These are phyloP conservation scores for Phaeosphaeriaceae sp. DNA, from an alignment of 2,329 filamentous ascomycete species.

Conservation along the genomic window DNA sequence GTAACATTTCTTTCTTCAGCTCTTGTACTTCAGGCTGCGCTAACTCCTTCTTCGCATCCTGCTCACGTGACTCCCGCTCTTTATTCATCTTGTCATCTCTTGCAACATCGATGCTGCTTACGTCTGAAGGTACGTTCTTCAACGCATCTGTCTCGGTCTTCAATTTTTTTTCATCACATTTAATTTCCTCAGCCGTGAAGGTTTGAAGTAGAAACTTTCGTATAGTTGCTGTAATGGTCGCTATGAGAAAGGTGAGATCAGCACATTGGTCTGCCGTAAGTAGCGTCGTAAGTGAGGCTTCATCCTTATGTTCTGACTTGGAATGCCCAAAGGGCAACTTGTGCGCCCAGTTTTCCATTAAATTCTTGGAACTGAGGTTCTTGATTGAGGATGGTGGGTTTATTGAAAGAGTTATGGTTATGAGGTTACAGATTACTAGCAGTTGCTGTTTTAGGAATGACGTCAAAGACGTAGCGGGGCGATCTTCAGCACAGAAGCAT, in stretches of 20 bases:
- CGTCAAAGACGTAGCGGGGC: constrained; percentile 25
- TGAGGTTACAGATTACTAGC: constrained; percentile 1
- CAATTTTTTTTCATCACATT: constrained; percentile 13
- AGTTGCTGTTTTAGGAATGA: constrained; percentile 21
- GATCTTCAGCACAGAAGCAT: neutral
- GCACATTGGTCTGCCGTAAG: constrained; percentile 54
- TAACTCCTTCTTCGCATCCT: constrained; percentile 56
- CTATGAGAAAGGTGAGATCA: constrained; percentile 56
- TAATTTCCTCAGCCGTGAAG: constrained; percentile 45
- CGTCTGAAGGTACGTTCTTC: constrained; percentile 29
- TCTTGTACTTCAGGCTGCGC: constrained; percentile 62
- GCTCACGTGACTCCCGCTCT: constrained; percentile 36
- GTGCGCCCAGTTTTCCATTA: constrained; percentile 40
- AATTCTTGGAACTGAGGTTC: neutral
- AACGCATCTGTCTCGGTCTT: constrained; percentile 34
- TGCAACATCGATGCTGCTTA: constrained; percentile 31
- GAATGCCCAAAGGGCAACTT: constrained; percentile 44
- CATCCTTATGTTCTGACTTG: constrained; percentile 37
- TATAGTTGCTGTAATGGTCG: constrained; percentile 57
- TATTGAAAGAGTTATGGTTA: neutral
- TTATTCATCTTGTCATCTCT: constrained; percentile 42
- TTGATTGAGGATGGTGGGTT: neutral
- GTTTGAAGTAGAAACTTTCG: constrained; percentile 52
- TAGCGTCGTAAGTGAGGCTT: constrained; percentile 53
- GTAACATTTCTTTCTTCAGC: constrained; percentile 71